phyloP scores from a whole-genome alignment of 805 yeast genomes.

The Saturnispora zaruensis region DNA sequence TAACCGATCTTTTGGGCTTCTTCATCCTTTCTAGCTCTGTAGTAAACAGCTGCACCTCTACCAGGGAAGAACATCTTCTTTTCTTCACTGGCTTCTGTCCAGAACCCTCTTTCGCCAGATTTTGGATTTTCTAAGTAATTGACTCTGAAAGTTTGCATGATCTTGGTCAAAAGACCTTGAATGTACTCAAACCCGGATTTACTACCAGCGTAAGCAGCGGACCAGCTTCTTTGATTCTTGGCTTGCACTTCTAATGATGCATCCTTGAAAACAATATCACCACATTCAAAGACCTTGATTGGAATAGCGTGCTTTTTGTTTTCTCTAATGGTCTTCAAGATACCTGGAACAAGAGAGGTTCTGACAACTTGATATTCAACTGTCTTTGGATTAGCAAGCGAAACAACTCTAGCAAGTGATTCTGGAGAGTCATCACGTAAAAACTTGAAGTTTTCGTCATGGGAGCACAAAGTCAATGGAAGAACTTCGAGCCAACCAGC shows the following conservation, averaged over 20 bases:
- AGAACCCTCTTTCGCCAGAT: slow-evolving; percentile 64
- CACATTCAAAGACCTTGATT: slow-evolving; percentile 88
- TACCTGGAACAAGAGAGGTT: slow-evolving; percentile 89
- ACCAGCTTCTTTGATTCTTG: slow-evolving; percentile 87
- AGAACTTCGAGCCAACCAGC: slow-evolving; percentile 94
- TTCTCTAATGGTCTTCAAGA: slow-evolving; percentile 89
- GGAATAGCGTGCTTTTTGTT: slow-evolving; percentile 95
- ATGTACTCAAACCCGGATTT: slow-evolving; percentile 89
- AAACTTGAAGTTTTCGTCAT: slow-evolving; percentile 91
- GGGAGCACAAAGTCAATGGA: slow-evolving; percentile 93
- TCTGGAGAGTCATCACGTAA: slow-evolving; percentile 57
- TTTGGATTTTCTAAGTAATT: slow-evolving; percentile 59
- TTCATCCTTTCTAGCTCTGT: slow-evolving; percentile 55
- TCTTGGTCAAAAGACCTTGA: slow-evolving; percentile 89
- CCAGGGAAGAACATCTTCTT: slow-evolving; percentile 88
- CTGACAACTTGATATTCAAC: slow-evolving; percentile 96
- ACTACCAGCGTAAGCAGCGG: slow-evolving; percentile 90
- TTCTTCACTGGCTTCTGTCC: slow-evolving; percentile 66
- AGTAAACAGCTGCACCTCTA: slow-evolving; percentile 84
- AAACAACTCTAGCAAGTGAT: slow-evolving; percentile 56
- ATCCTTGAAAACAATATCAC: slow-evolving; percentile 88
- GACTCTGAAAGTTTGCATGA: slow-evolving; percentile 94
- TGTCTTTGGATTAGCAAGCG: slow-evolving; percentile 93
- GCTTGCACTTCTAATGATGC: slow-evolving; percentile 74
- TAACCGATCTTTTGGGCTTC: slow-evolving; percentile 60